Evolutionary conservation across 768 basidiomycete genomes (phyloP), one percentile per base, ranked within the genome.

Genomic region (Lentinus tigrinus): DNA sequence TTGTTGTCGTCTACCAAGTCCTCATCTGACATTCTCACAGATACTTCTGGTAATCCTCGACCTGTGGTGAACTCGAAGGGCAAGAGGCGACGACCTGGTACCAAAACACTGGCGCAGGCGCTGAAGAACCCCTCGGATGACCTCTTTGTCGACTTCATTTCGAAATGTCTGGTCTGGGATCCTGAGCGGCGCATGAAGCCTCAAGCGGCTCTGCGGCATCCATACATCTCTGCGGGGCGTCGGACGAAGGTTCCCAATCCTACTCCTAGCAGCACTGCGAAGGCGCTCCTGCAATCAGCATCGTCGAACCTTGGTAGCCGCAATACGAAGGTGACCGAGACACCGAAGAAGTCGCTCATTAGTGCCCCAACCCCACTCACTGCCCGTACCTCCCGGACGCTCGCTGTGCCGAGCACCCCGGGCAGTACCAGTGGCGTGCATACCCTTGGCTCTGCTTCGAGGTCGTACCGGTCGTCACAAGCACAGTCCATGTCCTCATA

Each of bases 111-210:
- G 52, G 83, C 87, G 16, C 89, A 93, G 67, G 94, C 95, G 39
- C 80, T 99, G 48, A 86, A 92, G 55, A 92, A 89, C 68, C 92
- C 95, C 57, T 24, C 39, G 47, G 97, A 98, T 69, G 93, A 96
- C 57, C 87, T 91, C 43, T 98, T 99, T 64, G 81, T 99, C 56
- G 97, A 99, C 75, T 99, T 99, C 71, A 89, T 98, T 62, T 81
- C 91, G 1, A 98, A 96, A 71, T 99, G 97, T 74, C 80, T 99
- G n/a, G 81, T 91, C 27, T 99, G 95, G 95, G 97, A 99, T 75
- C 97, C 97, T 9, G 96, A 98, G 66, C 84, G 92, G 50, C 84
- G 97, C 31, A 81, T 99, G 70, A 98, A 97, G 72, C 96, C 96
- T 4, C 90, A 94, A 65, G 83, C 89, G 10, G 96, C 96, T 0